These are phyloP conservation scores for Danielia oregonensis DNA, from an alignment of 805 yeast species.

Conservation along the genomic window DNA sequence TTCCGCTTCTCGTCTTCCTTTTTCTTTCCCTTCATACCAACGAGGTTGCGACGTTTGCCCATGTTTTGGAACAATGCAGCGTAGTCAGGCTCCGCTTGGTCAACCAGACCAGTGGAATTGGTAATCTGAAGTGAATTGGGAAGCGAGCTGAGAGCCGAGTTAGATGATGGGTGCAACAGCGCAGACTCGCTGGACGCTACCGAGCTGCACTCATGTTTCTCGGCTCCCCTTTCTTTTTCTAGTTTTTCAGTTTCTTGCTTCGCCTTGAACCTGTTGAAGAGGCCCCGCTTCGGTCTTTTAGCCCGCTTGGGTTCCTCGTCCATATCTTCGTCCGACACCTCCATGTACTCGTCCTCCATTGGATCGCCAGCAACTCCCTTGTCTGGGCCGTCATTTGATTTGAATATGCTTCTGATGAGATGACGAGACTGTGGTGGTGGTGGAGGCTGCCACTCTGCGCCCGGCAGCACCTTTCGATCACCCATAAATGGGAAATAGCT, in stretches of 20 bases:
- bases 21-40: constrained; percentile 17
- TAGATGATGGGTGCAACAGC: not conserved
- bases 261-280: constrained; percentile 38
- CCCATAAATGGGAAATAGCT: constrained; percentile 41
- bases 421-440: constrained; percentile 23
- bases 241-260: constrained; percentile 11
- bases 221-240: constrained; percentile 4
- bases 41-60: constrained; percentile 36
- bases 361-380: constrained; percentile 1
- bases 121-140: constrained; percentile 3
- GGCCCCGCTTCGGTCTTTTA: constrained; percentile 30
- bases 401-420: constrained; percentile 32
- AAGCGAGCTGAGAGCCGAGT: constrained; percentile 2
- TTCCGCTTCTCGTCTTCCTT: constrained; percentile 25
- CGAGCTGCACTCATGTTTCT: not conserved
- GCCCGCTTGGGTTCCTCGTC: constrained; percentile 21
- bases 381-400: constrained; percentile 10
- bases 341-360: not conserved
- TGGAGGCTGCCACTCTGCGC: constrained; percentile 2
- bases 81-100: constrained; percentile 34
- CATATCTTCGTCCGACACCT: not conserved
- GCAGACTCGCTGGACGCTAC: not conserved
- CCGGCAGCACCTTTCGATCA: constrained; percentile 2
- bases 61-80: constrained; percentile 42
- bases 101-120: constrained; percentile 6